Evolutionary conservation across 371 early-diverging fungal species (phyloP), one percentile per base, ranked within the genome.

Genomic region (Apophysomyces ossiformis): DNA sequence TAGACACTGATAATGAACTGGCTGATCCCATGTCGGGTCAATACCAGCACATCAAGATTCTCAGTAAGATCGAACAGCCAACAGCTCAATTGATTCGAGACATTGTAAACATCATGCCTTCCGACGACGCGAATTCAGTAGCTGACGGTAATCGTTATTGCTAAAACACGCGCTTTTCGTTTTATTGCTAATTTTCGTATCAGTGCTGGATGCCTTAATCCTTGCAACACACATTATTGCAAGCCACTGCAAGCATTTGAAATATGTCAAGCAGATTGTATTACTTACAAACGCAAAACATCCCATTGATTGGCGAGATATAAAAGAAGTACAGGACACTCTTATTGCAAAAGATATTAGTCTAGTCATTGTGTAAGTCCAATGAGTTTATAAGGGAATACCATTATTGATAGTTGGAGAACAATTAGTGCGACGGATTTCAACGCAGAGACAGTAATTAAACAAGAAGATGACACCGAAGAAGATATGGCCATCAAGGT

Each of bases 161-260:
- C n/a, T n/a, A 38, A 44, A 21, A 59, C 13, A 21, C 32, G 54
- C 38, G 26, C 6, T n/a, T 16, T 18, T 1, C 45, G 21, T n/a
- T 26, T 35, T 26, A 54, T 15, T 12, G 54, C 7, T 41, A 13
- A 57, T 6, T 60, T n/a, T 38, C 38, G 36, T 2, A 45, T 11
- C 72, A 86, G 84, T 83, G 21, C 58, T 91, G 64, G 89, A 90
- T 70, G 91, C 87, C 6, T 68, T 92, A 57, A 87, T 91, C 60
- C 76, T 92, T 8, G 88, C 87, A 1, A 69, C 85, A 50, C 72
- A 85, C 11, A 79, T 85, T 76, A 83, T 91, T 45, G 66, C 74
- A 7, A 64, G 63, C 26, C 79, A 86, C 69, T 90, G 91, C 66
- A 78, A 76, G 61, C 69, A 87, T 0, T 69, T 88, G 21, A 92